These are phyloP conservation scores for Penicillium italicum DNA, from an alignment of 2,329 filamentous ascomycete genomes.

Conservation along the genomic window DNA sequence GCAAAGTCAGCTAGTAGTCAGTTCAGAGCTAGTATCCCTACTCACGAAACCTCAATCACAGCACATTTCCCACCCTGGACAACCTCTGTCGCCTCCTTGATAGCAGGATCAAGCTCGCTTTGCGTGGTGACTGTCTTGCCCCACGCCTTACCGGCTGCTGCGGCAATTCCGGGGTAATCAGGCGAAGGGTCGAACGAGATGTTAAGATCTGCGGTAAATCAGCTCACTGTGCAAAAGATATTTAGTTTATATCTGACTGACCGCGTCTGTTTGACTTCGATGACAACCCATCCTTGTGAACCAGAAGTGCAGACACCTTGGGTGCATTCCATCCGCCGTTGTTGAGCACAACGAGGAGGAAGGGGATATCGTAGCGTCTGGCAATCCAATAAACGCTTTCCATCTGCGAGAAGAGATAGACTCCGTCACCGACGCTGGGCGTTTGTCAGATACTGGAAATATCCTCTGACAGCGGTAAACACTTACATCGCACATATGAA, in stretches of 20 bases:
- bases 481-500: constrained; percentile 55
- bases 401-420: constrained; percentile 61
- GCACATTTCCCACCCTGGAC: constrained; percentile 55
- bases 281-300: constrained; percentile 59
- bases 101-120: constrained; percentile 50
- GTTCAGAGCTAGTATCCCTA: neutral
- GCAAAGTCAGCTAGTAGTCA: neutral
- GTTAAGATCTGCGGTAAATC: constrained; percentile 53
- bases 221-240: neutral
- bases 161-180: constrained; percentile 63
- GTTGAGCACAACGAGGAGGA: constrained; percentile 63
- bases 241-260: neutral
- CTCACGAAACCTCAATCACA: constrained; percentile 51
- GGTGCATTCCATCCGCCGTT: constrained; percentile 62
- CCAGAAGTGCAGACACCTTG: constrained; percentile 54
- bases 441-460: neutral
- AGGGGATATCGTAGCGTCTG: constrained; percentile 59
- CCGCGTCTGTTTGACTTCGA: constrained; percentile 49
- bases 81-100: constrained; percentile 54
- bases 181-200: constrained; percentile 61
- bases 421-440: constrained; percentile 57
- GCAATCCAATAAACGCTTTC: constrained; percentile 65
- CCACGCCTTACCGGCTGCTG: constrained; percentile 53
- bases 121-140: constrained; percentile 55
- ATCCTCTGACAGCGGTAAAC: no score